Evolutionary conservation across 768 basidiomycete species (phyloP), one percentile per base, ranked within the genome.

Genomic region (Mycena kentingensis): DNA sequence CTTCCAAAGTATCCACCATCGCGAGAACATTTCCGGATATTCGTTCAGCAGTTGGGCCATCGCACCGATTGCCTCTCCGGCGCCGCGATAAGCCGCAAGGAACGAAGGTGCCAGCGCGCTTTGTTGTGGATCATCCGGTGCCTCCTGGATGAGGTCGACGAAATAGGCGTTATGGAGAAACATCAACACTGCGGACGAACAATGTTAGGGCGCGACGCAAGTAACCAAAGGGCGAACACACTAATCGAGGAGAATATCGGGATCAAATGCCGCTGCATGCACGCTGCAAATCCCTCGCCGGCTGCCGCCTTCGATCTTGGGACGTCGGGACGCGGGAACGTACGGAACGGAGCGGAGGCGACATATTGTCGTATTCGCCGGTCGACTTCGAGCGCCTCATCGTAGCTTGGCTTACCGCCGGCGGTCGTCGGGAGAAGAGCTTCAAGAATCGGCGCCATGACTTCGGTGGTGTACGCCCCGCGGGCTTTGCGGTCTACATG

Each of bases 1-100:
- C 25, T 42, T 42, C 41, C 41, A 42, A 25, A 42, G 22, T 5
- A 42, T 25, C 41, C 41, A 42, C 41, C 41, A 42, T 19, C 41
- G 11, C 5, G 22, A 25, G 18, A 42, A 42, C 7, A 42, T 6
- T 7, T 42, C 41, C 22, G 41, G 41, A 42, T 27, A 42, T 11
- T 24, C 12, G 7, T 7, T 10, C 6, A 42, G 22, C 22, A 11
- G 26, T 11, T 42, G 7, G 7, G 41, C 8, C 8, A n/a, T 24
- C 11, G 7, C 18, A 5, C n/a, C 7, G 21, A 42, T 42, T 26
- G 22, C 41, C 24, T 42, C 41, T 8, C 22, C 6, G 13, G 41
- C 41, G 21, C 41, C 41, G 19, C 41, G 41, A 27, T 42, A 42
- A 6, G 41, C 41, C 6, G 41, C 41, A 7, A 42, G 11, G 41